phyloP scores from a whole-genome alignment of 2,329 filamentous ascomycete genomes.

The Exophiala sideris region DNA sequence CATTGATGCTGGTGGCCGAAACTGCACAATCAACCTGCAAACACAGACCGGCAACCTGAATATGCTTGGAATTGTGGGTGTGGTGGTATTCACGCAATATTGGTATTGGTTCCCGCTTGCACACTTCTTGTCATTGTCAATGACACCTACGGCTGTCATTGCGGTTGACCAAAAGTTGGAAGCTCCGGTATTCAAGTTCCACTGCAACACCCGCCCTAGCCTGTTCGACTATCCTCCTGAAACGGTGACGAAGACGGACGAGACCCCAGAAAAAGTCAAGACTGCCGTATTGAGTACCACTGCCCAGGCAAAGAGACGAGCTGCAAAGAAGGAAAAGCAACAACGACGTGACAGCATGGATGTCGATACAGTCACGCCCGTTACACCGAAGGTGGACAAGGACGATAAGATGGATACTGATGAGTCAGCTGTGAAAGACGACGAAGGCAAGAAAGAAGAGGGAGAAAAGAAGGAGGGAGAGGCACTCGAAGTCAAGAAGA shows the following conservation, averaged over 20 bases:
- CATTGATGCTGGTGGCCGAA: conserved; percentile 94
- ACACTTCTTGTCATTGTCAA: conserved; percentile 92
- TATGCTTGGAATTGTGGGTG: conserved; percentile 96
- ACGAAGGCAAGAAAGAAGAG: conserved; percentile 53
- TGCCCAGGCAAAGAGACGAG: conserved; percentile 90
- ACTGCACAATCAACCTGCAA: conserved; percentile 96
- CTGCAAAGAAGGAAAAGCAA: conserved; percentile 89
- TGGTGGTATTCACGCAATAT: conserved; percentile 98
- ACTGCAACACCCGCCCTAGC: conserved; percentile 90
- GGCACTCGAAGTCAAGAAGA: conserved; percentile 70
- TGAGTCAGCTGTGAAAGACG: conserved; percentile 57
- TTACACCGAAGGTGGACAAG: conserved; percentile 62
- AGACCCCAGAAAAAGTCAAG: conserved; percentile 88
- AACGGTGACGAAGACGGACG: conserved; percentile 90
- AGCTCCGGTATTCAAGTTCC: conserved; percentile 90
- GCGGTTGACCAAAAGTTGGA: conserved; percentile 91
- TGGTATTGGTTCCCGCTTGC: conserved; percentile 99
- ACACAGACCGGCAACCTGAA: conserved; percentile 98
- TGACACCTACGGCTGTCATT: conserved; percentile 95
- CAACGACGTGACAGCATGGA: conserved; percentile 94
- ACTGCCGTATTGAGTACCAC: conserved; percentile 96
- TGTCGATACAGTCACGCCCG: conserved; percentile 69
- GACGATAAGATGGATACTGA: conserved; percentile 75
- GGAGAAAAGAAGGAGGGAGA: conserved; percentile 61
- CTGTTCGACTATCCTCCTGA: conserved; percentile 98